Evolutionary conservation across 2,329 filamentous ascomycete species (phyloP).

Genomic region (Cercospora sojina): DNA sequence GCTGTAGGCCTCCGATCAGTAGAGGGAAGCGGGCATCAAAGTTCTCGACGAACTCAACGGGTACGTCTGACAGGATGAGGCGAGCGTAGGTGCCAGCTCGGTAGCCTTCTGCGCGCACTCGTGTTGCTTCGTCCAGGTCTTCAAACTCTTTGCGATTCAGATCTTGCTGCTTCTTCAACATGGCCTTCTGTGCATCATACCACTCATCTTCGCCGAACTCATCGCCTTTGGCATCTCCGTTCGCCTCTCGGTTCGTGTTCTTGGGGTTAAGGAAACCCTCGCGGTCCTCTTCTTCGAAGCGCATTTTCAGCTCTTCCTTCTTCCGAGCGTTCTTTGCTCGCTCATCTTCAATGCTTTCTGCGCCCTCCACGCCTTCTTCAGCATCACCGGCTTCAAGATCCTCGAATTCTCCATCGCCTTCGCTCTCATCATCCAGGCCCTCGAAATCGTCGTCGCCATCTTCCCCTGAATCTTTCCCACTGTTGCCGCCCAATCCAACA

Average conservation of each 20-base stretch:
- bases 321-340: conserved; percentile 84
- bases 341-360: conserved; percentile 54
- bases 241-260: conserved; percentile 67
- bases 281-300: conserved; percentile 97
- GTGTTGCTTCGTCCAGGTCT: conserved; percentile 77
- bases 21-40: conserved; percentile 83
- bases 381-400: conserved; percentile 78
- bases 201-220: conserved; percentile 97
- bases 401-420: conserved; percentile 79
- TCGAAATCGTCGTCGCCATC: conserved; percentile 51
- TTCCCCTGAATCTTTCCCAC: conserved; percentile 51
- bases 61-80: conserved; percentile 83
- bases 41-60: conserved; percentile 80
- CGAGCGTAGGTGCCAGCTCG: conserved; percentile 91
- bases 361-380: conserved; percentile 34
- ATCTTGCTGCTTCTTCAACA: conserved; percentile 90
- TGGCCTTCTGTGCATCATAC: conserved; percentile 95
- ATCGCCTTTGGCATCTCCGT: conserved; percentile 62
- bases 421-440: conserved; percentile 55
- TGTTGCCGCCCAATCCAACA: conserved; percentile 57
- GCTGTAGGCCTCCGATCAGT: conserved; percentile 84
- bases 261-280: conserved; percentile 94
- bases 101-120: conserved; percentile 82
- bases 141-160: conserved; percentile 97
- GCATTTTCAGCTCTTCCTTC: conserved; percentile 90